These are phyloP conservation scores for Strobilomyces dryophilus DNA, from an alignment of 768 basidiomycete genomes.

Conservation along the genomic window DNA sequence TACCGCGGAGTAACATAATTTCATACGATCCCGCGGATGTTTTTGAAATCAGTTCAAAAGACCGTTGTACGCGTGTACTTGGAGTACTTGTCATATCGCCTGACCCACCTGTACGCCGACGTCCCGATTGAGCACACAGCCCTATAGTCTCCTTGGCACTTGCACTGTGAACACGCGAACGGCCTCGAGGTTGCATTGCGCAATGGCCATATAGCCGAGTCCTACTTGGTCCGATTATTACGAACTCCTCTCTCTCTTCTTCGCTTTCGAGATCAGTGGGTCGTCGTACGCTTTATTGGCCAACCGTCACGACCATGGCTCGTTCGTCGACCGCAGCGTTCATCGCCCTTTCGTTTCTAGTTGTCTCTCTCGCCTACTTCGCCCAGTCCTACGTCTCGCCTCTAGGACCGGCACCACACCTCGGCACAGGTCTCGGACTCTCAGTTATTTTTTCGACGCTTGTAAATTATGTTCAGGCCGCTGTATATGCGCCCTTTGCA, in stretches of 20 bases:
- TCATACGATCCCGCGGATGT: not conserved
- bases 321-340: constrained; percentile 18
- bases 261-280: constrained; percentile 4
- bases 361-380: constrained; percentile 30
- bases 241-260: not conserved
- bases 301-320: constrained; percentile 19
- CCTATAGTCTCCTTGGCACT: constrained; percentile 1
- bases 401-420: constrained; percentile 30
- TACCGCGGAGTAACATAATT: not conserved
- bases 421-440: constrained; percentile 20
- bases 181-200: constrained; percentile 25
- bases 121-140: too few species aligned
- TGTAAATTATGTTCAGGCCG: constrained; percentile 23
- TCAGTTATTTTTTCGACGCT: constrained; percentile 25
- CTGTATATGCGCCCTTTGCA: constrained; percentile 19
- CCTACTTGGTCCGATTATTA: constrained; percentile 9
- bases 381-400: constrained; percentile 29
- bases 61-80: not conserved
- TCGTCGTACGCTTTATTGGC: not conserved
- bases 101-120: not conserved
- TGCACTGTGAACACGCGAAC: constrained; percentile 23
- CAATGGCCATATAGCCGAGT: constrained; percentile 13
- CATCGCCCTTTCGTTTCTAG: constrained; percentile 21
- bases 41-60: not conserved
- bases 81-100: not conserved